A percentile compares a stretch with the other conserved stretches of the same genome.
These are phyloP conservation scores for Fomes fomentarius DNA, from an alignment of 1,284 basidiomycete genomes.

Conservation along the genomic window DNA sequence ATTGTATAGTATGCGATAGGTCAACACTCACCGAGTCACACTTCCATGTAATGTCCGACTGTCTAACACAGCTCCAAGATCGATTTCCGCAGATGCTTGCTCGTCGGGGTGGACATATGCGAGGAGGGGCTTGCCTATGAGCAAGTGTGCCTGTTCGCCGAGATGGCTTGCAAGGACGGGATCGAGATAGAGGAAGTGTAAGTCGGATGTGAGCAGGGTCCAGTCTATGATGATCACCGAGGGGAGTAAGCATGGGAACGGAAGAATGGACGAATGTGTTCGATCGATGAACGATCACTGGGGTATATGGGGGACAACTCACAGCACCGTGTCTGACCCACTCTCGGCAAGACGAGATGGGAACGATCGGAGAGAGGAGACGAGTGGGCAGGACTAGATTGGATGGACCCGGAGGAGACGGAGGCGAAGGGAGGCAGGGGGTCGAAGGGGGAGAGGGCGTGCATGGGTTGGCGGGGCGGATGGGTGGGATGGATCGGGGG, in stretches of 20 bases:
- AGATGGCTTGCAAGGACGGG: slow-evolving; percentile 83
- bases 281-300: slow-evolving; percentile 41
- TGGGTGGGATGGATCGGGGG: slow-evolving; percentile 18
- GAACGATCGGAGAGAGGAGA: slow-evolving; percentile 31
- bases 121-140: slow-evolving; percentile 80
- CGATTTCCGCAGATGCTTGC: slow-evolving; percentile 73
- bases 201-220: slow-evolving; percentile 71
- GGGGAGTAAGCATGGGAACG: slow-evolving; percentile 27
- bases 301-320: slow-evolving; percentile 39
- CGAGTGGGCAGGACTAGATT: slow-evolving; percentile 21
- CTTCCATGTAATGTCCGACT: slow-evolving; percentile 87
- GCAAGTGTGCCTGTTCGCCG: slow-evolving; percentile 64
- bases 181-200: slow-evolving; percentile 89
- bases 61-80: slow-evolving; percentile 80
- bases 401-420: slow-evolving; percentile 19
- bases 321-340: slow-evolving; percentile 79
- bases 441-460: slow-evolving; percentile 41
- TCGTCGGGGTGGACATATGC: slow-evolving; percentile 93
- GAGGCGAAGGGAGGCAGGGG: slow-evolving; percentile 24
- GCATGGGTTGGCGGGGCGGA: slow-evolving; percentile 27
- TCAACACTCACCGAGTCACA: slow-evolving; percentile 83
- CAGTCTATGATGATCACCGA: slow-evolving; percentile 52
- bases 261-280: slow-evolving; percentile 23
- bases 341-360: slow-evolving; percentile 47
- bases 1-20: too few species aligned